Conservation (phyloP, 1,284 basidiomycete genomes). For the Ustilago shanxiensis region DNA sequence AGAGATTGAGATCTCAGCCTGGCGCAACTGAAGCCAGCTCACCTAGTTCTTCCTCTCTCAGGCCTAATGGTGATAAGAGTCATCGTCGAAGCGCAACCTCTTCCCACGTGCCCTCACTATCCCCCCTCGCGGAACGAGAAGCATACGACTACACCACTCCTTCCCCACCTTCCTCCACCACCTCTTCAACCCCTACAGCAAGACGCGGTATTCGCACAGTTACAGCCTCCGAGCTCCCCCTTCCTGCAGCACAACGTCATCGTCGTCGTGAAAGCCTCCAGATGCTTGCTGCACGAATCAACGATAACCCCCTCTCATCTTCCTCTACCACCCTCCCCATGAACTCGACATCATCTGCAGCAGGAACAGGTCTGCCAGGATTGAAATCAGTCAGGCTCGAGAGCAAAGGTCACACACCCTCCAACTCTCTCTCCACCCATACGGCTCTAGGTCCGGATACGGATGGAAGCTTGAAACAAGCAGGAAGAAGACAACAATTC, state of each 20-base stretch:
- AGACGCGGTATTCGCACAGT: constrained; percentile 44
- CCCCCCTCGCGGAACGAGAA: constrained; percentile 45
- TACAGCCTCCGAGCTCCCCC: constrained; percentile 34
- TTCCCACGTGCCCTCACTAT: constrained; percentile 39
- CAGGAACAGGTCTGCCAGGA: neutral
- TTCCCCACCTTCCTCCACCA: neutral
- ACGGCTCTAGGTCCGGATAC: constrained; percentile 15
- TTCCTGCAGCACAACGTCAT: constrained; percentile 43
- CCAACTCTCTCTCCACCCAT: constrained; percentile 18
- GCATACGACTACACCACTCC: constrained; percentile 12
- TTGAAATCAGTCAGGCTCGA: constrained; percentile 20
- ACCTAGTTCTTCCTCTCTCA: neutral
- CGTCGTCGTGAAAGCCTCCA: constrained; percentile 37
- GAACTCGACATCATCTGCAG: neutral
- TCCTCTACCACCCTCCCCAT: neutral
- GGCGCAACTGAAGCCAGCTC: neutral
- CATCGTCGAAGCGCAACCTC: constrained; percentile 40
- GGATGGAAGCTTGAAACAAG: neutral
- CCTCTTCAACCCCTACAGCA: constrained; percentile 5
- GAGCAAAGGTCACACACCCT: constrained; percentile 41
- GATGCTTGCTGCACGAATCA: constrained; percentile 49
- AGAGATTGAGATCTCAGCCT: constrained; percentile 10
- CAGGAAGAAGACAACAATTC: constrained; percentile 37
- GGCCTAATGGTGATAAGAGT: constrained; percentile 7
- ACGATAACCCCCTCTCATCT: neutral